Evolutionary conservation across 352 stramenopile species (phyloP).

Genomic region (Thalassiosira hispida): DNA sequence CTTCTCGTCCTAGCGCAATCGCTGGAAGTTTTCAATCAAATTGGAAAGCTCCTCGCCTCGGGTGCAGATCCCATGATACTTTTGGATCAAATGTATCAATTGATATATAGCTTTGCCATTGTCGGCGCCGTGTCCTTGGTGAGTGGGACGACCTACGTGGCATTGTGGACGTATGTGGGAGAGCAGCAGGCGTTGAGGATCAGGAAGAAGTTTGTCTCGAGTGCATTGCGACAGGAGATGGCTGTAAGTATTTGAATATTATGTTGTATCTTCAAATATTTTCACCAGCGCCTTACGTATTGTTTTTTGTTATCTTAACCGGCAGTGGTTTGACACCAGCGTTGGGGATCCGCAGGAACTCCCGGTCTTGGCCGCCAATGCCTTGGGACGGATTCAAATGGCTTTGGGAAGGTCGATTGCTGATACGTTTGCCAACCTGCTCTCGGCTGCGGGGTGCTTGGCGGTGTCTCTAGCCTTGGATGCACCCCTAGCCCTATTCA

Average conservation of each 20-base stretch:
- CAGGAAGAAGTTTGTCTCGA: slow-evolving; percentile 49
- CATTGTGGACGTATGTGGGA: slow-evolving; percentile 54
- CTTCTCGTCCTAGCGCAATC: slow-evolving; percentile 33
- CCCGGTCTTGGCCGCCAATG: slow-evolving; percentile 42
- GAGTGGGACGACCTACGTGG: slow-evolving; percentile 44
- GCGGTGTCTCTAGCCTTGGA: slow-evolving; percentile 44
- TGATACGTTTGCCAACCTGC: slow-evolving; percentile 50
- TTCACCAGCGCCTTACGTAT: no score
- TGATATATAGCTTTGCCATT: slow-evolving; percentile 57
- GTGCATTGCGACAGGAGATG: slow-evolving; percentile 49
- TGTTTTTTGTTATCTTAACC: no score
- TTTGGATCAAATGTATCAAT: slow-evolving; percentile 31
- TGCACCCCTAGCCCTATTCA: slow-evolving; percentile 49
- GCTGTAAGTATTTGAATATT: no score
- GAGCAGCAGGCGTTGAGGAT: slow-evolving; percentile 55
- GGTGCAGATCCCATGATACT: slow-evolving; percentile 21
- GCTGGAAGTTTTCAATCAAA: slow-evolving; percentile 47
- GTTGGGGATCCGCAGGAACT: slow-evolving; percentile 53
- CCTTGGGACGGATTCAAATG: slow-evolving; percentile 40
- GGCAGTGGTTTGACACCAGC: slow-evolving; percentile 55
- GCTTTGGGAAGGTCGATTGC: slow-evolving; percentile 36
- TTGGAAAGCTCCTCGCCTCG: slow-evolving; percentile 31
- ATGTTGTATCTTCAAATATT: no score
- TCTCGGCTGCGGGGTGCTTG: slow-evolving; percentile 44
- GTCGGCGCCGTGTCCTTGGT: slow-evolving; percentile 50